A percentile compares a stretch with the other conserved stretches of the same genome.
phyloP scores from a whole-genome alignment of 345 rosid genomes.

The Bruguiera sexangula region DNA sequence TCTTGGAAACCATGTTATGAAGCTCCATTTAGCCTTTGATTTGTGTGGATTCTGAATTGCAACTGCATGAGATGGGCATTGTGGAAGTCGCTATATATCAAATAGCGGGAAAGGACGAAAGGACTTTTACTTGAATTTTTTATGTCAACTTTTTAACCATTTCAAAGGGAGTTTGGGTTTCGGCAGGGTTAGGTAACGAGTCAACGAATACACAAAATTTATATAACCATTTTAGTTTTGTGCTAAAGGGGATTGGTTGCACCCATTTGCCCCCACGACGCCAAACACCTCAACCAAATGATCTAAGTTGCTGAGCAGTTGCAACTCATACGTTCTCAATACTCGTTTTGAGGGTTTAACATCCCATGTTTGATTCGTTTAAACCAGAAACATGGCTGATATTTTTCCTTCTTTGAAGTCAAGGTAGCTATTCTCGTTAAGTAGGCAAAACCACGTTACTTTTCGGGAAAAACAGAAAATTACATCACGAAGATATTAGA shows the following conservation, averaged over 20 bases:
- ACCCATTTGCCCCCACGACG: conserved; percentile 31
- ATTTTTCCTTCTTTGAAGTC: too few relatives aligned
- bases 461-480: too few relatives aligned
- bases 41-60: neutral
- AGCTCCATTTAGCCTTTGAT: conserved; percentile 30
- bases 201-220: conserved; percentile 17
- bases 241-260: conserved; percentile 46
- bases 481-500: too few relatives aligned
- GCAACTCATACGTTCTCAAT: neutral
- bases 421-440: too few relatives aligned
- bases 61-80: neutral
- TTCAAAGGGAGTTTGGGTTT: neutral
- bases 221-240: conserved; percentile 17
- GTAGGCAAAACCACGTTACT: too few relatives aligned
- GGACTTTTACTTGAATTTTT: neutral
- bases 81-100: conserved; percentile 26
- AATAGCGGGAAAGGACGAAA: conserved; percentile 12
- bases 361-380: too few relatives aligned
- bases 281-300: neutral
- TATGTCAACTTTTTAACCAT: too few relatives aligned
- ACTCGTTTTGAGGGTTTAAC: too few relatives aligned
- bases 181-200: conserved; percentile 32
- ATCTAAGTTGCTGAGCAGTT: conserved; percentile 13
- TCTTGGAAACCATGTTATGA: conserved; percentile 15
- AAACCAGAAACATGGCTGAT: too few relatives aligned